These are phyloP conservation scores for Cocos nucifera DNA, from an alignment of 176 grass and related monocot species.

Conservation along the genomic window DNA sequence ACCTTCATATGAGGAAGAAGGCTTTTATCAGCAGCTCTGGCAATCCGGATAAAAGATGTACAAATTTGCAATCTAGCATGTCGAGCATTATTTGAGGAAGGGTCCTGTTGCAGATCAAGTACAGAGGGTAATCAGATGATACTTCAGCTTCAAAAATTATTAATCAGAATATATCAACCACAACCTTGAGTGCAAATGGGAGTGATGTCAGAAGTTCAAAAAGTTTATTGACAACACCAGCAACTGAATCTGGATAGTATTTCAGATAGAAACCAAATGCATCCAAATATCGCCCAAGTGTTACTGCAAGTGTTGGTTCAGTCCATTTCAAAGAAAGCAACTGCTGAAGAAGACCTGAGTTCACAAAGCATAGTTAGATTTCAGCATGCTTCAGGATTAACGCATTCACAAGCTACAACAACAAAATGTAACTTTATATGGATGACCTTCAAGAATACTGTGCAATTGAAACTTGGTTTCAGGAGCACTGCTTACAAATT, in stretches of 20 bases:
- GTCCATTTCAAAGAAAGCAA: slow-evolving; percentile 86
- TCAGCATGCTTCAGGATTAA: slow-evolving; percentile 13
- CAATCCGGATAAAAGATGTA: slow-evolving; percentile 89
- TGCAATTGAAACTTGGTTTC: slow-evolving; percentile 58
- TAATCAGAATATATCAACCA: too few species aligned
- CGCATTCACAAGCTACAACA: slow-evolving; percentile 17
- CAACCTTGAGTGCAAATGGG: slow-evolving; percentile 34
- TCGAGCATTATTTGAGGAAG: slow-evolving; percentile 60
- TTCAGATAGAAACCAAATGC: slow-evolving; percentile 76
- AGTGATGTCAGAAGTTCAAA: slow-evolving; percentile 87
- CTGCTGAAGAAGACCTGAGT: slow-evolving; percentile 79
- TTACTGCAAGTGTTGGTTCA: slow-evolving; percentile 55
- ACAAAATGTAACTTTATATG: neutral
- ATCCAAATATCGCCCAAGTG: slow-evolving; percentile 88
- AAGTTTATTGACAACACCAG: slow-evolving; percentile 82
- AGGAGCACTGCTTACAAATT: slow-evolving; percentile 39
- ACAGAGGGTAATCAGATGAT: too few species aligned
- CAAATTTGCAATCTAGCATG: slow-evolving; percentile 94
- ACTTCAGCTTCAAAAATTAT: neutral
- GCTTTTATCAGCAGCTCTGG: slow-evolving; percentile 87
- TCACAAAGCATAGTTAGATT: slow-evolving; percentile 20
- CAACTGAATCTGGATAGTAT: slow-evolving; percentile 79
- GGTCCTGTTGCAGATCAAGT: slow-evolving; percentile 30
- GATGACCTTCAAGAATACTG: slow-evolving; percentile 69
- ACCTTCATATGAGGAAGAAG: slow-evolving; percentile 99